Conservation (phyloP, 495 filamentous ascomycete species). For the Xylaria intraflava region DNA sequence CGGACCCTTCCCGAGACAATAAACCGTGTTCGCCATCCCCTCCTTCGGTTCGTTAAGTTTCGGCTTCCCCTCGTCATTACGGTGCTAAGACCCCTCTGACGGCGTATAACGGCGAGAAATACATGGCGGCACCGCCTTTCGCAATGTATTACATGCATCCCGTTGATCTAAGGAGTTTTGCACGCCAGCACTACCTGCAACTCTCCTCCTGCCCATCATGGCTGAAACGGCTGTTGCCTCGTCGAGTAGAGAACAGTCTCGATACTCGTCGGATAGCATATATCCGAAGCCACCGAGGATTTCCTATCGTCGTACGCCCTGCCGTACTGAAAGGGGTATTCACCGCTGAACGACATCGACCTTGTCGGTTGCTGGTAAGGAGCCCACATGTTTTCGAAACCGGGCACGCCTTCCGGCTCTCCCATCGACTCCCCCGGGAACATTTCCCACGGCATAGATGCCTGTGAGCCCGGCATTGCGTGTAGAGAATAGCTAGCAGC, state of each 20-base stretch:
- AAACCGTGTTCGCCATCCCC: too few relatives aligned
- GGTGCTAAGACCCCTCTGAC: too few relatives aligned
- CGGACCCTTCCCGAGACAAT: too few relatives aligned
- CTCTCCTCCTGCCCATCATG: conserved; percentile 37
- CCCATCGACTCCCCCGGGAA: conserved; percentile 9
- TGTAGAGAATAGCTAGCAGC: conserved; percentile 37
- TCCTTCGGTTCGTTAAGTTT: too few relatives aligned
- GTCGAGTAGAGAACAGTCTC: conserved; percentile 35
- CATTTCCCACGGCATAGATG: conserved; percentile 36
- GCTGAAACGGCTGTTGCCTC: conserved; percentile 41
- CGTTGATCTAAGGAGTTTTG: conserved; percentile 21
- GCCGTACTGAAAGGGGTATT: conserved; percentile 20
- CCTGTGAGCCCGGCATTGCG: conserved; percentile 29
- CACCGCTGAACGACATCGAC: conserved; percentile 40
- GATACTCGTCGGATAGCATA: conserved; percentile 35
- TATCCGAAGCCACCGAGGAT: conserved; percentile 22
- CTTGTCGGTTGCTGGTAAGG: conserved; percentile 34
- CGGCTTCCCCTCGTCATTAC: too few relatives aligned
- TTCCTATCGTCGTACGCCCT: conserved; percentile 34
- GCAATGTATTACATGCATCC: conserved; percentile 28
- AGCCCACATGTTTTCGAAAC: conserved; percentile 27
- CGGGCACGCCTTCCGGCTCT: conserved; percentile 11
- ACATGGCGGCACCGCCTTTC: too few relatives aligned
- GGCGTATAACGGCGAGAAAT: too few relatives aligned
- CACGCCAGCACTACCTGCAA: conserved; percentile 22